These are phyloP conservation scores for Oryza punctata DNA, from an alignment of 176 grass and related monocot genomes.

Conservation along the genomic window DNA sequence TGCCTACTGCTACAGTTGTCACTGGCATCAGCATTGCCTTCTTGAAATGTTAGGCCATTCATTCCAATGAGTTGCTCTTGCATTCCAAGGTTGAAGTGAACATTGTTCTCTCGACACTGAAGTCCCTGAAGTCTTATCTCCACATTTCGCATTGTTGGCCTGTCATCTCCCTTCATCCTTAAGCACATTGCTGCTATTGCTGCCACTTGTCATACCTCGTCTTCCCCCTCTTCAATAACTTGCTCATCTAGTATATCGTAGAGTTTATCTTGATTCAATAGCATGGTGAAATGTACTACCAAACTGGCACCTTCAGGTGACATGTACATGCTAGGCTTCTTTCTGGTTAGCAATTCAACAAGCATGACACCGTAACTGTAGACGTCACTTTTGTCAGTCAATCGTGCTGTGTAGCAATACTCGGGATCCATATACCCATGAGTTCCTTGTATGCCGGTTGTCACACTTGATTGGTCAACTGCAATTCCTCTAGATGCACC, in stretches of 20 bases:
- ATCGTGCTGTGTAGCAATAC: slow-evolving; percentile 46
- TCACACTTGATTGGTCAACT: slow-evolving; percentile 41
- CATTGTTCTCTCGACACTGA: not conserved
- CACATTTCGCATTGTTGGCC: slow-evolving; percentile 33
- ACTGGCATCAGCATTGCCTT: not conserved
- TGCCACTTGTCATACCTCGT: slow-evolving; percentile 18
- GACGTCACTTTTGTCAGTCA: slow-evolving; percentile 69
- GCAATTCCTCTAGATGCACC: slow-evolving; percentile 59
- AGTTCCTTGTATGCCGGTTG: slow-evolving; percentile 63
- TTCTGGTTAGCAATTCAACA: slow-evolving; percentile 61
- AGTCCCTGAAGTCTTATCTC: slow-evolving; percentile 42
- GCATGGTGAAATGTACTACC: slow-evolving; percentile 25
- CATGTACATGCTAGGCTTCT: slow-evolving; percentile 1
- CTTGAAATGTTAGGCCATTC: not conserved
- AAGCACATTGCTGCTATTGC: slow-evolving; percentile 49
- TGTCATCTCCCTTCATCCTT: slow-evolving; percentile 36
- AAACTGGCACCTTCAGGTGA: not conserved
- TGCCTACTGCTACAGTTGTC: slow-evolving; percentile 17
- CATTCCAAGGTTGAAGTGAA: not conserved
- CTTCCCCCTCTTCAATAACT: slow-evolving; percentile 7
- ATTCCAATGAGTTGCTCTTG: not conserved
- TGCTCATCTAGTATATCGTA: slow-evolving; percentile 35
- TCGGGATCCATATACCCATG: slow-evolving; percentile 62
- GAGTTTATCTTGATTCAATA: slow-evolving; percentile 5
- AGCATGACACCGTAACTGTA: slow-evolving; percentile 66